phyloP scores from a whole-genome alignment of 805 yeast genomes.

The Kodamaea sagamina region DNA sequence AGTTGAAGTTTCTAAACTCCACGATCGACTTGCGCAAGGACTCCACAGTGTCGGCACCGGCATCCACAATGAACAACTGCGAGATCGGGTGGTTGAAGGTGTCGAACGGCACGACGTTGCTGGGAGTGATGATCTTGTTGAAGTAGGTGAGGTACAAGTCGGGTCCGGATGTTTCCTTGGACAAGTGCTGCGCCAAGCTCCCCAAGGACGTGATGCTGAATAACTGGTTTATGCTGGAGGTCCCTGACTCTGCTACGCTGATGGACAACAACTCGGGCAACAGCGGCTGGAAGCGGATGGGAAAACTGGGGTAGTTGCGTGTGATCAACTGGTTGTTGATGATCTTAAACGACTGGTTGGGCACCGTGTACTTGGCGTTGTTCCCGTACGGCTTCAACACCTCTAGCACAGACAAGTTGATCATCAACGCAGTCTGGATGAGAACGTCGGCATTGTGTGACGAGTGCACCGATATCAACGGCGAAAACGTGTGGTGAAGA shows the following conservation, averaged over 20 bases:
- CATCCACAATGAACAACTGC: constrained; percentile 66
- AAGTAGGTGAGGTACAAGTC: constrained; percentile 58
- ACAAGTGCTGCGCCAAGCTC: constrained; percentile 24
- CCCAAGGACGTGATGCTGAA: constrained; percentile 44
- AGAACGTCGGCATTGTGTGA: constrained; percentile 48
- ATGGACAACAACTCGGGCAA: constrained; percentile 42
- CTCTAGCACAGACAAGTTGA: constrained; percentile 45
- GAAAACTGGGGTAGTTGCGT: constrained; percentile 52
- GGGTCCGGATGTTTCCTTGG: constrained; percentile 16
- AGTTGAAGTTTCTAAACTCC: constrained; percentile 47
- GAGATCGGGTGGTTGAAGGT: constrained; percentile 85
- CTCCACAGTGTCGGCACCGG: constrained; percentile 49
- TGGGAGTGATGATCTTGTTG: constrained; percentile 58
- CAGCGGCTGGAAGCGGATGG: constrained; percentile 54
- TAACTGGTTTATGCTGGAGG: constrained; percentile 22
- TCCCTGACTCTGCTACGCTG: constrained; percentile 15
- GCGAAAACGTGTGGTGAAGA: constrained; percentile 51
- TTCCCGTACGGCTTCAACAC: constrained; percentile 59
- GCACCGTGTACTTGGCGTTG: constrained; percentile 42
- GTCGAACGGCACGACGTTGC: constrained; percentile 72
- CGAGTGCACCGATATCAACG: constrained; percentile 51
- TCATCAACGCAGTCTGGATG: constrained; percentile 42
- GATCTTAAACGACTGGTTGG: constrained; percentile 47
- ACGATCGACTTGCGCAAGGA: constrained; percentile 60
- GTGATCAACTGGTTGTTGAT: constrained; percentile 55